Percentiles rank a stretch among this genome's conserved stretches.
These are phyloP conservation scores for Torulaspora maleeae DNA, from an alignment of 805 yeast species.

Conservation along the genomic window DNA sequence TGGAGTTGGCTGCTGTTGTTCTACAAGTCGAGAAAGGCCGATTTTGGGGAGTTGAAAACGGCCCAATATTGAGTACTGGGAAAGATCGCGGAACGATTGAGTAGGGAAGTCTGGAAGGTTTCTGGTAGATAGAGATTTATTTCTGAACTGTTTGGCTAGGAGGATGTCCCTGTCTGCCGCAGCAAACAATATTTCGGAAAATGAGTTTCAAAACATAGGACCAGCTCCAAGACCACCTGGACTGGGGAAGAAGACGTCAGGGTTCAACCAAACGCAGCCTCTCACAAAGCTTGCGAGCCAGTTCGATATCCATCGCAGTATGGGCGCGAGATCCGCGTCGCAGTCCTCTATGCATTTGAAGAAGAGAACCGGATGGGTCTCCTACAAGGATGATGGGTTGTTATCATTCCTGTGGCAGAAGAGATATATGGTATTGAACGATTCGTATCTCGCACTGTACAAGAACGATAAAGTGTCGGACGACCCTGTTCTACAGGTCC, in stretches of 20 bases:
- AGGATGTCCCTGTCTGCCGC: slow-evolving; percentile 44
- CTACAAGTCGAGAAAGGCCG: not conserved
- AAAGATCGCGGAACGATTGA: no score
- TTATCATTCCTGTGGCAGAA: slow-evolving; percentile 91
- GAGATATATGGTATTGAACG: slow-evolving; percentile 72
- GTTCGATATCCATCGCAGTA: slow-evolving; percentile 37
- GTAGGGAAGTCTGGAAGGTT: not conserved
- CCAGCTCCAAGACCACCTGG: slow-evolving; percentile 53
- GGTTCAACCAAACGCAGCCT: slow-evolving; percentile 37
- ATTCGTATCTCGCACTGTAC: slow-evolving; percentile 68
- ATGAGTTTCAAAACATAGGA: slow-evolving; percentile 50
- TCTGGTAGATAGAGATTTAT: not conserved
- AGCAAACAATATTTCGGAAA: slow-evolving; percentile 41
- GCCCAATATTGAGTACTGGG: no score
- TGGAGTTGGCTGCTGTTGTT: not conserved
- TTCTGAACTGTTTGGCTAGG: not conserved
- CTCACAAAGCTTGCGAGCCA: slow-evolving; percentile 34
- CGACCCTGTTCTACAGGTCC: slow-evolving; percentile 49
- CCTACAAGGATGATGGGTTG: slow-evolving; percentile 87
- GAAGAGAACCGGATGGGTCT: slow-evolving; percentile 68
- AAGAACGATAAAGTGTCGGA: slow-evolving; percentile 51
- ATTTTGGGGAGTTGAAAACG: not conserved
- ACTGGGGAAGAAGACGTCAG: slow-evolving; percentile 14
- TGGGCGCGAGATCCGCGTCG: slow-evolving; percentile 13
- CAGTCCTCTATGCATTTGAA: slow-evolving; percentile 18